These are phyloP conservation scores for Fusarium floridanum DNA, from an alignment of 2,329 filamentous ascomycete genomes.

Conservation along the genomic window DNA sequence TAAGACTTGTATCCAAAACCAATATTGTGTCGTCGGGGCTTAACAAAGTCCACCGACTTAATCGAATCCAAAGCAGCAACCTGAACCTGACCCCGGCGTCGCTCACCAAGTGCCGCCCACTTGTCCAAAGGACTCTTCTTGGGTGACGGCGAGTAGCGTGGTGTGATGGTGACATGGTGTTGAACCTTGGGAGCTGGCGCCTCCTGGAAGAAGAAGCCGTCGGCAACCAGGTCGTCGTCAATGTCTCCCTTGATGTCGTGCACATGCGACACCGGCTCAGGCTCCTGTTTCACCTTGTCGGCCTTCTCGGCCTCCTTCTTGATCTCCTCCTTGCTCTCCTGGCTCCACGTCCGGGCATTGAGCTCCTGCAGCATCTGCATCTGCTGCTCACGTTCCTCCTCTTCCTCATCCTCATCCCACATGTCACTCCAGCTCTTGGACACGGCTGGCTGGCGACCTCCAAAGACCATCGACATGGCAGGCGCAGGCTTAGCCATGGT, in stretches of 20 bases:
- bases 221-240: constrained; percentile 75
- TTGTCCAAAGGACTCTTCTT: constrained; percentile 80
- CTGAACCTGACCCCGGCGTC: constrained; percentile 75
- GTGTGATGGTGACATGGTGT: constrained; percentile 53
- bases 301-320: constrained; percentile 41
- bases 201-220: constrained; percentile 82
- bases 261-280: constrained; percentile 34
- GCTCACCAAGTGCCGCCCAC: constrained; percentile 89
- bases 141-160: constrained; percentile 74
- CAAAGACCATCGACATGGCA: constrained; percentile 84
- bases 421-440: constrained; percentile 99
- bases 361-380: constrained; percentile 67
- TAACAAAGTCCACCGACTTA: constrained; percentile 62
- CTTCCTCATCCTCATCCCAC: constrained; percentile 91
- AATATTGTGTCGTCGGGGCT: constrained; percentile 61
- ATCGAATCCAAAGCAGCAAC: constrained; percentile 60
- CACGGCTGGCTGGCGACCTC: constrained; percentile 79
- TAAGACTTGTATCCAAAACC: constrained; percentile 63
- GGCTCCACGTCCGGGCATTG: constrained; percentile 84
- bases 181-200: constrained; percentile 56
- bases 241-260: constrained; percentile 62
- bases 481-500: constrained; percentile 81
- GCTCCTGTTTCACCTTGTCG: constrained; percentile 30
- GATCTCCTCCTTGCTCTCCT: constrained; percentile 69
- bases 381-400: constrained; percentile 73